Conservation (phyloP, 352 stramenopile genomes). For the Pythium brassicae region DNA sequence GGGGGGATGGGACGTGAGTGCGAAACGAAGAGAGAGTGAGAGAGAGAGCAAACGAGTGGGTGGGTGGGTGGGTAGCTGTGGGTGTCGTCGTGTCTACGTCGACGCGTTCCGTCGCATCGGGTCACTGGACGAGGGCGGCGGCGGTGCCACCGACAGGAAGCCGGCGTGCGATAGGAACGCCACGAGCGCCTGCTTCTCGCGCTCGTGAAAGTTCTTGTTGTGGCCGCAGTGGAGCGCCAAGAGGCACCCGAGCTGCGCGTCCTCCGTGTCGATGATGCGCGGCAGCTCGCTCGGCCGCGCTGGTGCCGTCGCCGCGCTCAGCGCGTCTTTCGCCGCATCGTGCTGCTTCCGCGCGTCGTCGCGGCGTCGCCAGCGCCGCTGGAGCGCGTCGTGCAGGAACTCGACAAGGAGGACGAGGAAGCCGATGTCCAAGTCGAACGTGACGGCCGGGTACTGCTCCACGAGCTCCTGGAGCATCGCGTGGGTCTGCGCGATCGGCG, state of each 20-base stretch:
- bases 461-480: slow-evolving; percentile 41
- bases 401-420: slow-evolving; percentile 74
- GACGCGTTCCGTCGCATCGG: background rate
- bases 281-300: slow-evolving; percentile 8
- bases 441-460: slow-evolving; percentile 53
- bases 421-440: slow-evolving; percentile 73
- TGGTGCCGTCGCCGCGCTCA: slow-evolving; percentile 6
- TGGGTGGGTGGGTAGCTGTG: too few relatives aligned
- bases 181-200: slow-evolving; percentile 64
- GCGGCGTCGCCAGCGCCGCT: slow-evolving; percentile 46
- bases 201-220: slow-evolving; percentile 80
- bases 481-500: slow-evolving; percentile 54
- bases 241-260: slow-evolving; percentile 44
- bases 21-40: too few relatives aligned
- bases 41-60: background rate
- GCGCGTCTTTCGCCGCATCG: background rate
- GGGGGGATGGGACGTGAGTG: too few relatives aligned
- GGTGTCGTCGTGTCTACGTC: background rate
- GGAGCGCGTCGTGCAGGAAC: slow-evolving; percentile 66
- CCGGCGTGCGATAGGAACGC: slow-evolving; percentile 45
- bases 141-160: slow-evolving; percentile 18
- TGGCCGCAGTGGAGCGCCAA: slow-evolving; percentile 79
- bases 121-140: background rate
- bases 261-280: slow-evolving; percentile 28
- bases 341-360: slow-evolving; percentile 9